Evolutionary conservation across 305 asterid genomes (phyloP).

Genomic region (Plantago coronopus): DNA sequence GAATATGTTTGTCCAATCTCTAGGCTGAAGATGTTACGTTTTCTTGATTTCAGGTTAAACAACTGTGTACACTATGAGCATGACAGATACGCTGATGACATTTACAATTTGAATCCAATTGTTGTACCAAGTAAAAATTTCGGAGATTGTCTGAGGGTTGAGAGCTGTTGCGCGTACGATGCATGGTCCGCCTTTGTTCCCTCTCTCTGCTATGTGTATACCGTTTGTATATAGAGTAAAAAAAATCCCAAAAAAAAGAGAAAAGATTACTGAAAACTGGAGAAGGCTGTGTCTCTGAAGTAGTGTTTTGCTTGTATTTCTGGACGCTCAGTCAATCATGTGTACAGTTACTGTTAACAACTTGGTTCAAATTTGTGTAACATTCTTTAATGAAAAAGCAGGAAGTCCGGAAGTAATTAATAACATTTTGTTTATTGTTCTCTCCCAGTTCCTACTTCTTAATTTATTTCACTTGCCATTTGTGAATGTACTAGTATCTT

Average conservation of each 20-base stretch:
- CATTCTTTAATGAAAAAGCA: conserved; percentile 1
- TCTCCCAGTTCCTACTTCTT: not conserved
- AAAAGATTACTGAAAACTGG: not conserved
- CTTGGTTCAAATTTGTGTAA: conserved; percentile 11
- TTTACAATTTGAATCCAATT: conserved; percentile 7
- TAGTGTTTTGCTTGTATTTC: conserved; percentile 6
- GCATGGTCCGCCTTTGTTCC: conserved; percentile 2
- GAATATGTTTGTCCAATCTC: not conserved
- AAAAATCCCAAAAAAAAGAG: too few species aligned
- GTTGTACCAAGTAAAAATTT: conserved; percentile 5
- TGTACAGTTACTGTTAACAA: conserved; percentile 3
- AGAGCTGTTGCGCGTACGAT: not conserved
- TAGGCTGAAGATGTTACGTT: not conserved
- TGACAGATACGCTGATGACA: conserved; percentile 9
- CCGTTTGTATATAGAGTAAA: not conserved
- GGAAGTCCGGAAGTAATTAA: not conserved
- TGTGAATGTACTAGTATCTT: not conserved
- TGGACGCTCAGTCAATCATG: conserved; percentile 16
- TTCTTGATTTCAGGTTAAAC: conserved; percentile 20
- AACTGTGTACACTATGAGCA: conserved; percentile 5
- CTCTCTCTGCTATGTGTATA: conserved; percentile 9
- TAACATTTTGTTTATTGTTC: not conserved
- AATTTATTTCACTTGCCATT: too few species aligned
- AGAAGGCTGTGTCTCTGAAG: conserved; percentile 4
- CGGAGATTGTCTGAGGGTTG: conserved; percentile 14